Conservation (phyloP, 2,329 filamentous ascomycete species). For the Aspergillus sp. region DNA sequence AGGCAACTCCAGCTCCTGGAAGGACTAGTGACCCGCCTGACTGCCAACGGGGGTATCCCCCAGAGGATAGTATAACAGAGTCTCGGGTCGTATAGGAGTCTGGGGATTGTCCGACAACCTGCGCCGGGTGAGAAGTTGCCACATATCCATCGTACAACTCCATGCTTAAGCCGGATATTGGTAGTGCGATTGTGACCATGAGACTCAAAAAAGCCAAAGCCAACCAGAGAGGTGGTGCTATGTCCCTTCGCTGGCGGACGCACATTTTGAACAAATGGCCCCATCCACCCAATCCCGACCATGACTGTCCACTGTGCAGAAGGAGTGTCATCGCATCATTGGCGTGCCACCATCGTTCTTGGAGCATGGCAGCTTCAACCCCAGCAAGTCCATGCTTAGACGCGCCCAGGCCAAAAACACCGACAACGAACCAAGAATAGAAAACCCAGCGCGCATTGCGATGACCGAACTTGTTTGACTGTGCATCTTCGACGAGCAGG, state of each 20-base stretch:
- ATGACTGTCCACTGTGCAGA: conserved; percentile 5
- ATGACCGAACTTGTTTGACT: conserved; percentile 1
- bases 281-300: too few relatives aligned
- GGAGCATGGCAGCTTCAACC: conserved; percentile 9
- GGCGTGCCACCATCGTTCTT: conserved; percentile 4
- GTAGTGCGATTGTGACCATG: conserved; percentile 1
- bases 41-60: conserved; percentile 1
- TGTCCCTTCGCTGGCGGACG: too few relatives aligned
- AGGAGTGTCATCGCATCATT: conserved; percentile 4
- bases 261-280: too few relatives aligned
- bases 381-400: conserved; percentile 8
- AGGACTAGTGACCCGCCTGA: neutral
- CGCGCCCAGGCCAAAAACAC: conserved; percentile 8
- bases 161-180: conserved; percentile 8
- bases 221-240: too few relatives aligned
- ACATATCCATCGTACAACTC: conserved; percentile 9
- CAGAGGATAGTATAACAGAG: too few relatives aligned
- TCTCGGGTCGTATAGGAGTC: too few relatives aligned
- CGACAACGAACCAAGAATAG: conserved; percentile 12
- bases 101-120: conserved; percentile 1
- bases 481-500: too few relatives aligned
- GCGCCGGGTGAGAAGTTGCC: conserved; percentile 1
- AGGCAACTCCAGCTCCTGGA: conserved; percentile 6
- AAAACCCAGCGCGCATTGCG: conserved; percentile 3
- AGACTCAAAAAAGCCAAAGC: too few relatives aligned